Conservation (phyloP, 140 eudicot genomes). For the Flaveria floridana region DNA sequence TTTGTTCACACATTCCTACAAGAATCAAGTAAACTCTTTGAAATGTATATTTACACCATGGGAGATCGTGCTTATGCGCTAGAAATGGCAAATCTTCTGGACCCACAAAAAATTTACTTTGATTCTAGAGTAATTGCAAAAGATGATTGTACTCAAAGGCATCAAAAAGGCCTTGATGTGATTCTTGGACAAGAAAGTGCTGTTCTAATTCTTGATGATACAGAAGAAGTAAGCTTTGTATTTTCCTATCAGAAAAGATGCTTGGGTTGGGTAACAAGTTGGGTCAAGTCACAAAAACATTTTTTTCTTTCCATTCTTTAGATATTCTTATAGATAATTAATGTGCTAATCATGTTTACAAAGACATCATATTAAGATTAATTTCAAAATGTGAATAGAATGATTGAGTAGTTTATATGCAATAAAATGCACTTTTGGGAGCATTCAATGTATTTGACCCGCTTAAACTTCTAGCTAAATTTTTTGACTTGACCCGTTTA, state of each 20-base stretch:
- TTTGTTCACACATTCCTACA: slow-evolving; percentile 67
- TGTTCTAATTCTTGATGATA: slow-evolving; percentile 76
- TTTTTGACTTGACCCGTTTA: background rate
- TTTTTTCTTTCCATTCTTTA: background rate
- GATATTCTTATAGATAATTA: background rate
- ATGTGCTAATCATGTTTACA: background rate
- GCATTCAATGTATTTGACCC: background rate
- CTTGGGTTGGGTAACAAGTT: background rate
- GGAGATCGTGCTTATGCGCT: slow-evolving; percentile 68
- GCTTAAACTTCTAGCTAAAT: background rate
- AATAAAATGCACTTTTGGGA: background rate
- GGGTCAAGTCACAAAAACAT: background rate
- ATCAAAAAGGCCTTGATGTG: slow-evolving; percentile 80
- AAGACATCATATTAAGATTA: background rate
- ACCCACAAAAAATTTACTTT: slow-evolving; percentile 61
- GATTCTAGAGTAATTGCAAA: slow-evolving; percentile 66
- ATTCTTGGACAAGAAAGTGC: slow-evolving; percentile 69
- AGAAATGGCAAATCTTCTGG: slow-evolving; percentile 71
- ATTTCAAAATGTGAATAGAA: background rate
- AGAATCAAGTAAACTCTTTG: slow-evolving; percentile 72
- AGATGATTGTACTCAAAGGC: slow-evolving; percentile 54
- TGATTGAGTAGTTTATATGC: background rate
- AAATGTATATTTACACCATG: slow-evolving; percentile 86
- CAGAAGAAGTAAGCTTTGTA: slow-evolving; percentile 54
- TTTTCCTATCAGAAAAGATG: background rate